Conservation (phyloP, 2,329 filamentous ascomycete species). For the Monilinia aucupariae region DNA sequence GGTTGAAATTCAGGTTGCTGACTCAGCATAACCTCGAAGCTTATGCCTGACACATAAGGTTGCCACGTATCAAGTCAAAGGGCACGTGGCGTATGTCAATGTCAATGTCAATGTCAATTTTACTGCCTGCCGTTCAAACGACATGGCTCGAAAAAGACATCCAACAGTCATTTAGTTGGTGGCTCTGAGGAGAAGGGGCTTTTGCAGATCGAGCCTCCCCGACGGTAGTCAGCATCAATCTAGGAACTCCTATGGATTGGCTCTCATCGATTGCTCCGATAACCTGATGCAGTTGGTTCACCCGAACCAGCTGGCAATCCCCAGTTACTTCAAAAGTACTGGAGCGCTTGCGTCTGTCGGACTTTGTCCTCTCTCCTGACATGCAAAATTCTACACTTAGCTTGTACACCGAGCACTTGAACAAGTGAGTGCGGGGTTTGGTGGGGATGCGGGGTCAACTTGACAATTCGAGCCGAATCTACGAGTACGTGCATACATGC, state of each 20-base stretch:
- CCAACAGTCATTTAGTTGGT: neutral
- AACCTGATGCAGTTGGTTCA: neutral
- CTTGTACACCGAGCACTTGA: neutral
- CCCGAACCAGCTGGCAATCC: neutral
- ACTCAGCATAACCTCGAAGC: too few relatives aligned
- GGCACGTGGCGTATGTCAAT: neutral
- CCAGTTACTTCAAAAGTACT: neutral
- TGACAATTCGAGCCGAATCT: neutral
- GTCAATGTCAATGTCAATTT: neutral
- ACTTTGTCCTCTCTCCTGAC: neutral
- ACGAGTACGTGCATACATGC: neutral
- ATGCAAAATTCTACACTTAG: neutral
- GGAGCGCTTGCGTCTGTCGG: neutral
- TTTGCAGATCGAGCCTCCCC: neutral
- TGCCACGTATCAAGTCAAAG: too few relatives aligned
- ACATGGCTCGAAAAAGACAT: neutral
- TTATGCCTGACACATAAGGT: too few relatives aligned
- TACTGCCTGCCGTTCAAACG: slow-evolving; percentile 1
- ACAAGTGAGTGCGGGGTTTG: neutral
- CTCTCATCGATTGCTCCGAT: neutral
- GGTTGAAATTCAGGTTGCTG: too few relatives aligned
- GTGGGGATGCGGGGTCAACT: neutral
- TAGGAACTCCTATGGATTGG: neutral
- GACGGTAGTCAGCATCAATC: neutral
- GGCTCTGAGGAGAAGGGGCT: neutral